Base-by-base conservation (phyloP, 495 filamentous ascomycete genomes). In the Hypoxylon trugodes region DNA sequence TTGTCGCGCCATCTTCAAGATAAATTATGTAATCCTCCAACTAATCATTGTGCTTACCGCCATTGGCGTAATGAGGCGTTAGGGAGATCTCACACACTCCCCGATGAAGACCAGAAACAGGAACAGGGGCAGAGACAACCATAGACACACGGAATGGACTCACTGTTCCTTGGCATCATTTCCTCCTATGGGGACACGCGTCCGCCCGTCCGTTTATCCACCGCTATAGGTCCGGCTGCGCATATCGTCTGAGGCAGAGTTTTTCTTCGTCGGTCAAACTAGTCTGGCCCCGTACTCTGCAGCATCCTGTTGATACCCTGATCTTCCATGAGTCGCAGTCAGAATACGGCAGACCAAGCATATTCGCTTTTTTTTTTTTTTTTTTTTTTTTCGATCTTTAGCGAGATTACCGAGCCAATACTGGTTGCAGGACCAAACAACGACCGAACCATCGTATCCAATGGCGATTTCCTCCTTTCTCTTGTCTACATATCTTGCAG, bases 361-460 rank as follows among this genome's bases (percentile, higher is more conserved):
- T 28, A 22, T 7, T 40, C 33, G 33, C 36, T 48, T 55, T n/a
- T n/a, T n/a, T n/a, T n/a, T n/a, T n/a, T n/a, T n/a, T n/a, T n/a
- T n/a, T n/a, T n/a, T n/a, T n/a, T n/a, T n/a, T n/a, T n/a, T 65
- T 65, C 25, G 26, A 56, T 45, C 26, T 28, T 25, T 56, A 51
- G 49, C 62, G 62, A 66, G 58, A 67, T 67, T 61, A 36, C 57
- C 58, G 64, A 62, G 42, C 53, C 58, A 62, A 62, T 59, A 24
- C 47, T 21, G 18, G 37, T 36, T 59, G 52, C 40, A 50, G 52
- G 52, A 59, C 49, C 41, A n/a, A n/a, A n/a, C n/a, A 36, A 45
- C 51, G 33, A 52, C 38, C 52, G 19, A 22, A 36, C 49, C 26
- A 32, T 40, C 19, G 24, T 35, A 36, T 40, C 56, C 50, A 56